Base-by-base conservation (phyloP, 2,329 filamentous ascomycete species). In the Blastomyces silverae region DNA sequence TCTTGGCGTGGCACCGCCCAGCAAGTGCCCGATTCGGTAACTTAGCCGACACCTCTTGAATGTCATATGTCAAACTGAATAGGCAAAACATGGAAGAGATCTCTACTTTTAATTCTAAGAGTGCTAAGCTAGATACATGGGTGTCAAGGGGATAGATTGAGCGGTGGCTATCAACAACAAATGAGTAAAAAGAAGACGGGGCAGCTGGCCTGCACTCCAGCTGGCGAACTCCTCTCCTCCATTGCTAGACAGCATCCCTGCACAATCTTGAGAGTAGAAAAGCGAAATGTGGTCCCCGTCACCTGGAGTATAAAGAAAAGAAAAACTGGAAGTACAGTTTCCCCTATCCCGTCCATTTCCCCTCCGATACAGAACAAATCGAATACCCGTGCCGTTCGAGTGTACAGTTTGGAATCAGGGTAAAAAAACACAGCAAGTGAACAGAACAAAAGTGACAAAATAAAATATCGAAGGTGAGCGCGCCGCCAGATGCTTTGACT, bases 181-280 rank as follows among this genome's bases (percentile, higher is more conserved):
- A 61, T 44, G 59, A 31, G 61, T 46, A 64, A 61, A 61, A 53
- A 46, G 25, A 20, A 61, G 53, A 60, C 64, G 63, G 39, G 8
- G 17, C 68, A 61, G 71, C 68, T 75, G 76, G 77, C 76, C 77
- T 79, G 77, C 77, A 79, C 77, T 77, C 76, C 77, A 75, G 72
- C 72, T 62, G 61, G 37, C 58, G 4, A 20, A 28, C 44, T 17
- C 17, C 25, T 61, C 31, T 11, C 25, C 31, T 25, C 53, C 46
- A 28, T 50, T 42, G 46, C 52, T 42, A 20, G 42, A 62, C 34
- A 61, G 28, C 44, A 60, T 28, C 48, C 20, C 22, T 28, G 34
- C 57, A 17, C 39, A 22, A 55, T 39, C 48, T 34, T 31, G 20
- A 48, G 39, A 48, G 52, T 42, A 55, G 48, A 58, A 34, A 37